Percentiles rank a stretch among this genome's conserved stretches.
Conservation (phyloP, 2,329 filamentous ascomycete species). For the Aureobasidium sp. region DNA sequence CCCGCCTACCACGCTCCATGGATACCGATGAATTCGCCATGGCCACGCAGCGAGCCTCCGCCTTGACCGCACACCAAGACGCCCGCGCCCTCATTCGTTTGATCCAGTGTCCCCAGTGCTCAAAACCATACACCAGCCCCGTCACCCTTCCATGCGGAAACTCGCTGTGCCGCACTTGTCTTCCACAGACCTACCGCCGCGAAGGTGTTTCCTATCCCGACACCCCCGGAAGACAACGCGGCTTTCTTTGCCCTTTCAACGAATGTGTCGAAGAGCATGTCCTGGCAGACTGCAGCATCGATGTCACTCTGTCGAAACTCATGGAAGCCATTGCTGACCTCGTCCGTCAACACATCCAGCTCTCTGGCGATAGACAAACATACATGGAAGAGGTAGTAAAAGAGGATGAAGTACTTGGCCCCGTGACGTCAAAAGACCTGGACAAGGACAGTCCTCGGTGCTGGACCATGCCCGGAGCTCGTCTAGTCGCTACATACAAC, state of each 20-base stretch:
- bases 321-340: conserved; percentile 53
- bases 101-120: conserved; percentile 72
- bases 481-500: conserved; percentile 59
- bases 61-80: conserved; percentile 46
- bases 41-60: conserved; percentile 30
- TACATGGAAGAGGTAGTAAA: conserved; percentile 36
- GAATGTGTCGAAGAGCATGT: conserved; percentile 67
- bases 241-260: conserved; percentile 66
- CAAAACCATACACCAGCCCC: conserved; percentile 58
- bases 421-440: conserved; percentile 17
- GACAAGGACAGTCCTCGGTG: conserved; percentile 33
- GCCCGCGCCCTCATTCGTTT: conserved; percentile 62
- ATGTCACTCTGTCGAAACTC: conserved; percentile 71
- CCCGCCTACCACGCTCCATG: conserved; percentile 34
- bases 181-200: conserved; percentile 60
- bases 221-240: conserved; percentile 57
- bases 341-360: conserved; percentile 37
- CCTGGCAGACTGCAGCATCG: conserved; percentile 65
- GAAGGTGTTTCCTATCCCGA: conserved; percentile 72
- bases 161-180: conserved; percentile 66
- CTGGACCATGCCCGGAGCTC: conserved; percentile 47
- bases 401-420: conserved; percentile 29
- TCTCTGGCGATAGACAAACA: conserved; percentile 18
- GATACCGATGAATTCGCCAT: conserved; percentile 30
- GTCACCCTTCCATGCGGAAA: conserved; percentile 76